Base-by-base conservation (phyloP, 2,329 filamentous ascomycete species). In the Tympanopsis confertula region DNA sequence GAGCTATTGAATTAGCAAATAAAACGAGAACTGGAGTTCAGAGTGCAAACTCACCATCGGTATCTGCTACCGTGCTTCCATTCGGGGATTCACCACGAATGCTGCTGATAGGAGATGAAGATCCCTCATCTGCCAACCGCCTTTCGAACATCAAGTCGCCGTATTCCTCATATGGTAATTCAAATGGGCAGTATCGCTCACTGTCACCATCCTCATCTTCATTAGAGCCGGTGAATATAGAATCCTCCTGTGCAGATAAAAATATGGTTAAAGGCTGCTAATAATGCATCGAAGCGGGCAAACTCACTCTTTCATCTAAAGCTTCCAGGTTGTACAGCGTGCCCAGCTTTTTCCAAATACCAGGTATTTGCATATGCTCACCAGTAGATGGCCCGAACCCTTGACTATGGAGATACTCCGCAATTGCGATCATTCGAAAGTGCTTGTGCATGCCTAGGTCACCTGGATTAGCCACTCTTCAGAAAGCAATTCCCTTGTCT, bases 301-400 rank as follows among this genome's bases (percentile, higher is more conserved):
- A 17, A 49, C 57, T 42, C 49, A 66, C 77, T 49, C 77, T 66
- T 48, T 79, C 74, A 52, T 82, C 76, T 22, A 82, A 62, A 12
- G 70, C 69, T 35, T 70, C 63, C 5, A 82, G 63, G 50, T 82
- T 75, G 54, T 82, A 82, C 3, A 80, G 57, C 14, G 65, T 66
- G 26, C 62, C 53, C 4, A 82, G 58, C 49, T 82, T 82, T 47
- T 63, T 65, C 76, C 78, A 82, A 35, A 82, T 79, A 7, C 75
- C 76, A 3, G 69, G 64, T 40, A 78, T 76, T 36, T 67, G 66
- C 19, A 73, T 80, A 52, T 82, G 78, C 47, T 63, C 47, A 50
- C 62, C 54, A 17, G 10, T 33, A 7, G 30, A 10, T 10, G 30
- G 30, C 53, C 69, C 52, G 37, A 62, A 61, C 41, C 71, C 71